A percentile compares a stretch with the other conserved stretches of the same genome.
These are phyloP conservation scores for Ulota crispa DNA, from an alignment of 225 moss, liverwort and hornwort genomes.

Conservation along the genomic window DNA sequence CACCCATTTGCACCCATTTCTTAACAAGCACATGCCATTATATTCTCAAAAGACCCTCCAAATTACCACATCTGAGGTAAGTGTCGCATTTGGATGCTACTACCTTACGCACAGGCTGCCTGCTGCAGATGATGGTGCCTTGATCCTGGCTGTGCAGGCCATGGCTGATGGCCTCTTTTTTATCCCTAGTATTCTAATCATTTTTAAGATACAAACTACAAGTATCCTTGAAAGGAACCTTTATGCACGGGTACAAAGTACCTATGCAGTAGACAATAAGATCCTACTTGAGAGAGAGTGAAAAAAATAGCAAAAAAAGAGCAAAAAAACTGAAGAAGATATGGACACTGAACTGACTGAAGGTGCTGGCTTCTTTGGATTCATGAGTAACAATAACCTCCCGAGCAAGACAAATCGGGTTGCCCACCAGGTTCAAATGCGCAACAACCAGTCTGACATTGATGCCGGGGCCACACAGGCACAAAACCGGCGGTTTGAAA, in stretches of 20 bases:
- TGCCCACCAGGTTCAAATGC: no score
- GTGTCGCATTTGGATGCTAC: no score
- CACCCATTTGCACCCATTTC: no score
- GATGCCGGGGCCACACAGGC: no score
- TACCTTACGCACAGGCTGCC: not conserved
- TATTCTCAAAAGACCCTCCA: no score
- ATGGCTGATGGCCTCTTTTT: not conserved
- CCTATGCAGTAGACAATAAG: constrained; percentile 7
- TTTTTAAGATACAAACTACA: constrained; percentile 16
- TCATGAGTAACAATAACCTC: no score
- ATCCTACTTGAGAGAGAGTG: constrained; percentile 22
- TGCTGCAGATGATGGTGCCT: not conserved
- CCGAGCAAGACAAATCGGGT: no score
- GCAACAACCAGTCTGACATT: no score
- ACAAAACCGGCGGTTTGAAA: no score
- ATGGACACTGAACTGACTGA: constrained; percentile 22
- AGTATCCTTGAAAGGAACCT: constrained; percentile 8
- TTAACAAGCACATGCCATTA: no score
- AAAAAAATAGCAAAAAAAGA: no score
- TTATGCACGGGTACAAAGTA: not conserved
- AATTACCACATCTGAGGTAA: no score
- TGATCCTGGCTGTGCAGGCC: not conserved
- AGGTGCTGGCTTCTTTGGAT: constrained; percentile 1
- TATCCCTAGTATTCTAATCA: constrained; percentile 19
- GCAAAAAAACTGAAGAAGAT: constrained; percentile 1